Base-by-base conservation (phyloP, 805 yeast genomes). In the Jamesozyma rosinii region DNA sequence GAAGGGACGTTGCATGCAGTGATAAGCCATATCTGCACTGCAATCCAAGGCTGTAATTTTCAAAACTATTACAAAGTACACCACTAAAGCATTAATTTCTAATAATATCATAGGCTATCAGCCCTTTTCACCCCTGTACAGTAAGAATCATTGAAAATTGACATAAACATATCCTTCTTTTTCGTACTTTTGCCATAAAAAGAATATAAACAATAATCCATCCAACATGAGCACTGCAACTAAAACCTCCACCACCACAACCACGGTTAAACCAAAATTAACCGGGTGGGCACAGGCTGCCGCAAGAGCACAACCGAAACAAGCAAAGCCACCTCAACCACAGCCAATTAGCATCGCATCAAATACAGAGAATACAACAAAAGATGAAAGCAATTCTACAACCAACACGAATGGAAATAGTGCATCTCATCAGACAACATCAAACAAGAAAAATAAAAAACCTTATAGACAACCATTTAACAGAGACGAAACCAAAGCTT, bases 201-300 rank as follows among this genome's bases (percentile, higher is more conserved):
- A n/a, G n/a, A n/a, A n/a, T n/a, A n/a, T n/a, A n/a, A n/a, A n/a
- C n/a, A n/a, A n/a, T n/a, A n/a, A n/a, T n/a, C n/a, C n/a, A n/a
- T n/a, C n/a, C n/a, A 24, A 24, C 17, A 29, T 37, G 26, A 37
- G 35, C 14, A 37, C 35, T 19, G 27, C 32, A 8, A 24, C 29
- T 24, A 36, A 19, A 14, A 24, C 31, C 9, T n/a, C 38, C 20
- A 38, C 41, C 10, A 26, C 50, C 22, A 35, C 47, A 4, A 41
- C 44, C 26, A 32, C 42, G n/a, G 39, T 35, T 15, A 47, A 49
- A 33, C 54, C 60, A 27, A 56, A 53, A 44, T 46, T 57, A 37
- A 54, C 61, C 11, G 61, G 61, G 2, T 59, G 64, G 64, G 64
- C 61, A 1, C 63, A 58, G 39, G 63, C 63, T 26, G 63, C 63